Evolutionary conservation across 208 protist genomes (phyloP), one percentile per base, ranked within the genome.

Genomic region (Acanthamoeba sp.): DNA sequence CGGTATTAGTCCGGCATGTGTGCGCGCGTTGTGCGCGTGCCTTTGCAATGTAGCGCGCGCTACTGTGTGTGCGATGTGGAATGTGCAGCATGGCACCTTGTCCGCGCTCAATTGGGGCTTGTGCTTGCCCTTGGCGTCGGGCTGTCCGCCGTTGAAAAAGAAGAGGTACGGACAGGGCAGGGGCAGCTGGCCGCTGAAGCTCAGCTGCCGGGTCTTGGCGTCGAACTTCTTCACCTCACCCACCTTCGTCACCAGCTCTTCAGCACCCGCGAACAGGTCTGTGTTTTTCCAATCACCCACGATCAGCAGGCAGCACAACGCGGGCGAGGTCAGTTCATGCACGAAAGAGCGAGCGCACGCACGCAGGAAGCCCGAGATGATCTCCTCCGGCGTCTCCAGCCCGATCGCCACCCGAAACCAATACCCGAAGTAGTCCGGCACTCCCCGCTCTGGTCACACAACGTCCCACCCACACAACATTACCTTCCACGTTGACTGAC

Each of bases 371-470:
- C 69, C 69, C 14, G 69, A 32, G 14, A 78, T 78, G 29, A 78
- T 78, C n/a, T 78, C 69, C 69, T 78, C 69, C 29, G 69, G 14
- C 14, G 69, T 32, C 69, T 78, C 69, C 69, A 78, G 29, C 6
- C 69, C 69, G 20, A 78, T 42, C 32, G 69, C 69, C 34, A 78
- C 36, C 22, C 69, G 69, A 32, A 78, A 32, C 69, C 69, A 78
- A 3, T 78, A 40, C 69, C 69, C 69, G 6, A 45, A 6, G 16
- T 34, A 45, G 69, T 32, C 36, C 36, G 69, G 69, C 16, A 78
- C 36, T 10, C 40, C 36, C 9, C 36, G 34, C 20, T 20, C 69
- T 45, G 18, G 12, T 20, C 3, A 12, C 48, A 20, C 48, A 18
- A 55, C n/a, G n/a, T n/a, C n/a, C n/a, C n/a, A n/a, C n/a, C n/a